phyloP scores from a whole-genome alignment of 345 rosid species.

The Brassica incana region DNA sequence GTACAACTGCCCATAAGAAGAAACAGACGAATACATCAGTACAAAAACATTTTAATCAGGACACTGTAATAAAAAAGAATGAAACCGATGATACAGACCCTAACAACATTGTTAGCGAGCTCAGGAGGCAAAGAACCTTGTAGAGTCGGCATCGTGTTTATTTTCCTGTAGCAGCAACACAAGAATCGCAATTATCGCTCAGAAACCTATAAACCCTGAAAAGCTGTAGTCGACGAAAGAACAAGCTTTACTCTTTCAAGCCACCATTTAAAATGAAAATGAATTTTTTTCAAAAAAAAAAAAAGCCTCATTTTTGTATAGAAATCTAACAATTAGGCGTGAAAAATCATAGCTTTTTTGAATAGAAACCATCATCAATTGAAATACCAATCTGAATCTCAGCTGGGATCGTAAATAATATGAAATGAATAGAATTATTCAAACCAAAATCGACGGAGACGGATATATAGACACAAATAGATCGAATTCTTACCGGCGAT shows the following conservation, averaged over 20 bases:
- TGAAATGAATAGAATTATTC: not conserved
- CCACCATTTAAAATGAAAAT: no score
- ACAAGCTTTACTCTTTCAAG: no score
- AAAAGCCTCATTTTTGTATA: not conserved
- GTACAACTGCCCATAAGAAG: constrained; percentile 62
- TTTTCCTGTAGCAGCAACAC: not conserved
- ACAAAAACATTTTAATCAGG: not conserved
- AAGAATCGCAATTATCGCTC: constrained; percentile 1
- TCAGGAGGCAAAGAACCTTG: constrained; percentile 44
- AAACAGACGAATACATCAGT: constrained; percentile 1
- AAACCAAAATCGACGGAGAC: no score
- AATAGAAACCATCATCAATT: not conserved
- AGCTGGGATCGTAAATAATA: not conserved
- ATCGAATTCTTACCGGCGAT: not conserved
- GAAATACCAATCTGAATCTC: constrained; percentile 1
- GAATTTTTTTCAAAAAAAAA: no score
- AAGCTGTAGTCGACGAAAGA: no score
- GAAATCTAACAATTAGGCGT: not conserved
- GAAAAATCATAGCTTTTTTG: not conserved
- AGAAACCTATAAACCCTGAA: not conserved
- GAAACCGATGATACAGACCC: constrained; percentile 55
- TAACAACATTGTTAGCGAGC: constrained; percentile 69
- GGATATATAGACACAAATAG: no score
- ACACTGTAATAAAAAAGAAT: constrained; percentile 6
- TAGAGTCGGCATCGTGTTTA: constrained; percentile 65